Conservation (phyloP, 305 asterid genomes). For the Nicotiana rustica region DNA sequence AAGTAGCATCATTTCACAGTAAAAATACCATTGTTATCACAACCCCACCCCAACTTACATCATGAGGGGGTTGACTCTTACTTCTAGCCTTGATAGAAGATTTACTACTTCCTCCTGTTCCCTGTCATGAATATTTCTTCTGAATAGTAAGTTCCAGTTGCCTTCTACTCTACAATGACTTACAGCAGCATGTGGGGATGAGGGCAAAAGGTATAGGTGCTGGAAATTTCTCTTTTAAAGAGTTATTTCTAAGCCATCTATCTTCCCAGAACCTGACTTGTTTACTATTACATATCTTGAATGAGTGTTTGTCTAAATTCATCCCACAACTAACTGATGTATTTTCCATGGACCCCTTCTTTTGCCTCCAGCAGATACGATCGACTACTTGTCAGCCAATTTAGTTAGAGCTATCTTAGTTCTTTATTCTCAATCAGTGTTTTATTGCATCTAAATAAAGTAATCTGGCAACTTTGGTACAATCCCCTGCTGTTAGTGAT, state of each 20-base stretch:
- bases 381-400: conserved; percentile 3
- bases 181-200: conserved; percentile 5
- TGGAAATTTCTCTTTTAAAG: conserved; percentile 16
- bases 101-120: not conserved
- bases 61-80: conserved; percentile 28
- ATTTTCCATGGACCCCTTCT: not conserved
- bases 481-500: not conserved
- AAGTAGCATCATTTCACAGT: conserved; percentile 4
- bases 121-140: not conserved
- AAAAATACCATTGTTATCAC: not conserved
- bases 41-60: conserved; percentile 7
- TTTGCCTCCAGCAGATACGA: conserved; percentile 2
- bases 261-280: conserved; percentile 2
- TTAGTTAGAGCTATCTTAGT: conserved; percentile 1
- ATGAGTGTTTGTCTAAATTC: conserved; percentile 1
- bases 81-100: conserved; percentile 25
- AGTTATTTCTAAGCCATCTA: not conserved
- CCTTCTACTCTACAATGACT: not conserved
- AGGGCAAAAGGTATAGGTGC: conserved; percentile 13
- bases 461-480: not conserved
- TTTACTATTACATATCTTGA: conserved; percentile 6
- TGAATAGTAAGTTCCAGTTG: not conserved
- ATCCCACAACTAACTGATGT: conserved; percentile 12
- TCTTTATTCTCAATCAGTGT: not conserved
- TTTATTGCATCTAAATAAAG: conserved; percentile 21